phyloP scores from a whole-genome alignment of 106 monocot species.

The Dendrobium chrysotoxum region DNA sequence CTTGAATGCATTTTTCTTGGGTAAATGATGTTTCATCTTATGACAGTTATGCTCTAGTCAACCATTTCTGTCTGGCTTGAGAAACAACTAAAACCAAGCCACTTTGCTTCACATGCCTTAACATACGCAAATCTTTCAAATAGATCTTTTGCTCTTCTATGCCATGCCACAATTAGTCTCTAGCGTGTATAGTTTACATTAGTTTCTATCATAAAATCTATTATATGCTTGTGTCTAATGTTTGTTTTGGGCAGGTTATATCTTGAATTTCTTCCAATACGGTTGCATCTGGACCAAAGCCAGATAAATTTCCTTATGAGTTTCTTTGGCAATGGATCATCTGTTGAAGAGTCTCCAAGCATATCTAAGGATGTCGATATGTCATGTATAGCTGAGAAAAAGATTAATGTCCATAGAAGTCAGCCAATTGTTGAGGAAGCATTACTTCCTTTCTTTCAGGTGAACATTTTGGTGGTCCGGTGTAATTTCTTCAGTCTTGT shows the following conservation, averaged over 20 bases:
- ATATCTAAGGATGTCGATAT: constrained; percentile 28
- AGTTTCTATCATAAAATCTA: background rate
- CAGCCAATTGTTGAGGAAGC: constrained; percentile 65
- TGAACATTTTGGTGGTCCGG: constrained; percentile 3
- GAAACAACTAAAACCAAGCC: background rate
- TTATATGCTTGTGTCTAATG: constrained; percentile 1
- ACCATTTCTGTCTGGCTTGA: background rate
- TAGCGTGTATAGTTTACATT: background rate
- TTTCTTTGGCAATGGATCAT: constrained; percentile 58
- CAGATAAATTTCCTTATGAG: constrained; percentile 76
- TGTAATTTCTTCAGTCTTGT: background rate
- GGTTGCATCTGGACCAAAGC: constrained; percentile 89
- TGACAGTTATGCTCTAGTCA: background rate
- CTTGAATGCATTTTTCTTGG: background rate
- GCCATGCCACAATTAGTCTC: background rate
- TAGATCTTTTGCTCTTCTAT: background rate
- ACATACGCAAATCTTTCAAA: background rate
- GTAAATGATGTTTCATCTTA: background rate
- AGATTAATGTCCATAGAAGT: constrained; percentile 19
- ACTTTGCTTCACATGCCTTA: background rate
- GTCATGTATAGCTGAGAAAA: constrained; percentile 16
- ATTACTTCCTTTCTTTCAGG: constrained; percentile 99
- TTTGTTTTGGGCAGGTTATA: constrained; percentile 39
- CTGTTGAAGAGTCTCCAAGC: constrained; percentile 13
- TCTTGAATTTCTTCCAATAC: constrained; percentile 64